Evolutionary conservation across 1,284 basidiomycete genomes (phyloP).

Genomic region (Ganoderma lingzhi): DNA sequence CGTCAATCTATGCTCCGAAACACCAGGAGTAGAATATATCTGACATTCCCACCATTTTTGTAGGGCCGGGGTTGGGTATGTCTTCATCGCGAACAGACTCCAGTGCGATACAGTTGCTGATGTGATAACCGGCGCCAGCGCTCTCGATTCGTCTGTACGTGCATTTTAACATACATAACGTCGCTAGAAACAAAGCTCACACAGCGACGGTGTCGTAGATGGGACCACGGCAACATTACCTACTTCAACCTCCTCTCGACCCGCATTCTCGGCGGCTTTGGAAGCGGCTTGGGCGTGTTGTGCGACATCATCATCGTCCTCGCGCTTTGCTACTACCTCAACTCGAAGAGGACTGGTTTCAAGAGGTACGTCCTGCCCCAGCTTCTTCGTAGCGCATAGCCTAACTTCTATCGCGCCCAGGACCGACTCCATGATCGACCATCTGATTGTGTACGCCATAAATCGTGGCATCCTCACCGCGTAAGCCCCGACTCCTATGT

Average conservation of each 20-base stretch:
- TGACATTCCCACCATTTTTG: not conserved
- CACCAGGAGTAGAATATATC: not conserved
- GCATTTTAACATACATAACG: not conserved
- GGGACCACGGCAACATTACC: not conserved
- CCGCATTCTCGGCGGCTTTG: not conserved
- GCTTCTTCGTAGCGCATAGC: not conserved
- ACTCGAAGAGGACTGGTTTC: not conserved
- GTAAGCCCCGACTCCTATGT: not conserved
- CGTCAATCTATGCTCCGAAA: not conserved
- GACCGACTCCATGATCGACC: slow-evolving; percentile 2
- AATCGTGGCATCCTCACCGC: not conserved
- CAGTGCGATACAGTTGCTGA: not conserved
- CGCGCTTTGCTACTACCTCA: not conserved
- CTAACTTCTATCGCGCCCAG: not conserved
- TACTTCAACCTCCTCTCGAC: not conserved
- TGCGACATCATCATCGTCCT: not conserved
- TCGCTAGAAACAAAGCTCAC: not conserved
- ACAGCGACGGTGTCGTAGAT: not conserved
- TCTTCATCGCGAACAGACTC: not conserved
- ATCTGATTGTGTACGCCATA: not conserved
- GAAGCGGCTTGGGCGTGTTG: not conserved
- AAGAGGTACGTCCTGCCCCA: not conserved
- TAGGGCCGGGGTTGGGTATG: not conserved
- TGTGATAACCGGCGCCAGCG: not conserved
- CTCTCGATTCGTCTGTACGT: not conserved